A percentile compares a stretch with the other conserved stretches of the same genome.
Evolutionary conservation across 2,329 filamentous ascomycete genomes (phyloP).

Genomic region (Triangularia verruculosa): DNA sequence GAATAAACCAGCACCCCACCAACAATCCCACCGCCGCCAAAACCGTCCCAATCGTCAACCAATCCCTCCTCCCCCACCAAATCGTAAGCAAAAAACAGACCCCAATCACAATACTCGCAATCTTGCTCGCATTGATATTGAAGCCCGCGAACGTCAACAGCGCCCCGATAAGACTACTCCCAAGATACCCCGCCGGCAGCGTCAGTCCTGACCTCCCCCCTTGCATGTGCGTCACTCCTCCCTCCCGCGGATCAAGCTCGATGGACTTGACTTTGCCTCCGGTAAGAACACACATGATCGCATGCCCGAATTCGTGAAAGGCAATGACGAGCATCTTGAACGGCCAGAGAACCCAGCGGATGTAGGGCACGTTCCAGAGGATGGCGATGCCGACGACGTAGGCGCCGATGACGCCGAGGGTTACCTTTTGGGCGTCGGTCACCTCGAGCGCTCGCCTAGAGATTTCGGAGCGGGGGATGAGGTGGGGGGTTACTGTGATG

Average conservation of each 20-base stretch:
- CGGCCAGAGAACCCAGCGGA: slow-evolving; percentile 73
- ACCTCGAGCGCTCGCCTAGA: slow-evolving; percentile 54
- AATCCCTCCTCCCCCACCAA: slow-evolving; percentile 78
- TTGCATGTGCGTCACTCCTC: slow-evolving; percentile 74
- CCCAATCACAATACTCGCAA: slow-evolving; percentile 70
- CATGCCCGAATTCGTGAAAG: slow-evolving; percentile 78
- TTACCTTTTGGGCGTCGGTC: slow-evolving; percentile 67
- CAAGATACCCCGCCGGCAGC: slow-evolving; percentile 74
- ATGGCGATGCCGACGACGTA: slow-evolving; percentile 73
- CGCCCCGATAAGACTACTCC: slow-evolving; percentile 72
- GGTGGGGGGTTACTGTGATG: slow-evolving; percentile 11
- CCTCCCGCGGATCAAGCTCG: slow-evolving; percentile 70
- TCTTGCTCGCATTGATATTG: slow-evolving; percentile 75
- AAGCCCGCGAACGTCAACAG: slow-evolving; percentile 78
- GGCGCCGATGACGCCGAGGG: slow-evolving; percentile 60
- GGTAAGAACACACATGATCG: slow-evolving; percentile 67
- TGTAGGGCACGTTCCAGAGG: slow-evolving; percentile 75
- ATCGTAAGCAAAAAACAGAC: slow-evolving; percentile 75
- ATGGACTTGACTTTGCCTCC: slow-evolving; percentile 73
- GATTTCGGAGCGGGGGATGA: slow-evolving; percentile 14
- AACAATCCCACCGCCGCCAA: slow-evolving; percentile 67
- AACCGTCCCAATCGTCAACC: slow-evolving; percentile 71
- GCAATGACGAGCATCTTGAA: slow-evolving; percentile 88
- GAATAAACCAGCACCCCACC: slow-evolving; percentile 76
- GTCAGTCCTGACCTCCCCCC: slow-evolving; percentile 70